These are phyloP conservation scores for Nepenthes gracilis DNA, from an alignment of 148 eudicot species.

Conservation along the genomic window DNA sequence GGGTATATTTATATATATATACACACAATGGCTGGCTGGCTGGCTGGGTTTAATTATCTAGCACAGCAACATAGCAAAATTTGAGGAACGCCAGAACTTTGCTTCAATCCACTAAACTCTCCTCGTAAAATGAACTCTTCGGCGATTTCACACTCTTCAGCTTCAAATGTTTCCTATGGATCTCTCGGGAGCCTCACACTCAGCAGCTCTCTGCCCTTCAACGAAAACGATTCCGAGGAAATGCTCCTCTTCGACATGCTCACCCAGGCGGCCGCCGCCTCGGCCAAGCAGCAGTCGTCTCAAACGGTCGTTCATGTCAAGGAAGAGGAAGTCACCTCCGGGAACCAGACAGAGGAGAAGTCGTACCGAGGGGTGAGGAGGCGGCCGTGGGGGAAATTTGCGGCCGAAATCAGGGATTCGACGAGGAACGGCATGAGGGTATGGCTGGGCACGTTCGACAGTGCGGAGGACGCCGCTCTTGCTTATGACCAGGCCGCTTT, in stretches of 20 bases:
- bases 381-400: conserved; percentile 78
- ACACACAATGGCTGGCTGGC: too few species aligned
- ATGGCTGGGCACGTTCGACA: conserved; percentile 76
- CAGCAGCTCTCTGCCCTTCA: conserved; percentile 34
- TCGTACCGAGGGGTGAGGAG: conserved; percentile 52
- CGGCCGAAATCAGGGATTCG: conserved; percentile 72
- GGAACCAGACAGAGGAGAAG: conserved; percentile 8
- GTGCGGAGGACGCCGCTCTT: conserved; percentile 58
- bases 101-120: too few species aligned
- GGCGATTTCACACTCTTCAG: conserved; percentile 2
- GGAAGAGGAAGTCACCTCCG: conserved; percentile 36
- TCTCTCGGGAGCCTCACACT: conserved; percentile 10
- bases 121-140: conserved; percentile 17
- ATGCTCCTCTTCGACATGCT: conserved; percentile 52
- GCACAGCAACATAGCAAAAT: too few species aligned
- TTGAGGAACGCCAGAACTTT: too few species aligned
- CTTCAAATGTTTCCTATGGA: conserved; percentile 17
- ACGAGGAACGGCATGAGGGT: conserved; percentile 71
- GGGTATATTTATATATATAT: too few species aligned
- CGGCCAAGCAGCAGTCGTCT: not conserved
- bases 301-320: conserved; percentile 7
- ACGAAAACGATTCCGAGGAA: conserved; percentile 53
- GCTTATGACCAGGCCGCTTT: conserved; percentile 76
- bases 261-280: not conserved
- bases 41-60: too few species aligned